Percentiles rank a stretch among this genome's conserved stretches.
phyloP scores from a whole-genome alignment of 2,329 filamentous ascomycete genomes.

The Paraphoma sp. region DNA sequence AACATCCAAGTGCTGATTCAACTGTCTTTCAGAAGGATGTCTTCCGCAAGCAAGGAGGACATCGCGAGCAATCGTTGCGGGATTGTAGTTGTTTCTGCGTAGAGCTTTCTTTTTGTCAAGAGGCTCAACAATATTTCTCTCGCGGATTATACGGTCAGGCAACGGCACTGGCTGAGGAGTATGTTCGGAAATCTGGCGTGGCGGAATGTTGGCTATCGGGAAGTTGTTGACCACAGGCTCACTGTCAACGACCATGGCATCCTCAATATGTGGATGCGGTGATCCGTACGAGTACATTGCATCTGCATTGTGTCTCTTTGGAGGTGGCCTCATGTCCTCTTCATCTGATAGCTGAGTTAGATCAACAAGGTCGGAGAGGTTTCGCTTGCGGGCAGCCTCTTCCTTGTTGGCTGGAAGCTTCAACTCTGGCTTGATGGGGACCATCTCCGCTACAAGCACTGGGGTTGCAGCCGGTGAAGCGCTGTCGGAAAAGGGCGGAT shows the following conservation, averaged over 20 bases:
- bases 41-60: conserved; percentile 67
- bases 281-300: conserved; percentile 15
- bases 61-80: conserved; percentile 68
- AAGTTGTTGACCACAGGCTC: conserved; percentile 28
- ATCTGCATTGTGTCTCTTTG: conserved; percentile 36
- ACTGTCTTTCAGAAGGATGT: conserved; percentile 63
- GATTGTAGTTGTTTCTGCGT: conserved; percentile 62
- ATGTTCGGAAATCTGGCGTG: conserved; percentile 14
- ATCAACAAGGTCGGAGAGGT: conserved; percentile 62
- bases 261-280: conserved; percentile 12
- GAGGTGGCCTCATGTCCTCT: conserved; percentile 45
- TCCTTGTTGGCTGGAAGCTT: conserved; percentile 57
- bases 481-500: conserved; percentile 21
- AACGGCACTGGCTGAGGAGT: conserved; percentile 6
- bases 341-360: conserved; percentile 57
- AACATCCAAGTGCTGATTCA: conserved; percentile 66
- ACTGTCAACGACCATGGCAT: conserved; percentile 20
- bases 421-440: conserved; percentile 32
- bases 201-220: conserved; percentile 21
- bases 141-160: conserved; percentile 21
- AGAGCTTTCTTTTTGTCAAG: conserved; percentile 56
- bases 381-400: conserved; percentile 62
- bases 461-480: conserved; percentile 22
- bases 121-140: conserved; percentile 49
- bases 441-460: conserved; percentile 40